Percentiles rank a stretch among this genome's conserved stretches.
phyloP scores from a whole-genome alignment of 1,284 basidiomycete genomes.

The Mycena citricolor region DNA sequence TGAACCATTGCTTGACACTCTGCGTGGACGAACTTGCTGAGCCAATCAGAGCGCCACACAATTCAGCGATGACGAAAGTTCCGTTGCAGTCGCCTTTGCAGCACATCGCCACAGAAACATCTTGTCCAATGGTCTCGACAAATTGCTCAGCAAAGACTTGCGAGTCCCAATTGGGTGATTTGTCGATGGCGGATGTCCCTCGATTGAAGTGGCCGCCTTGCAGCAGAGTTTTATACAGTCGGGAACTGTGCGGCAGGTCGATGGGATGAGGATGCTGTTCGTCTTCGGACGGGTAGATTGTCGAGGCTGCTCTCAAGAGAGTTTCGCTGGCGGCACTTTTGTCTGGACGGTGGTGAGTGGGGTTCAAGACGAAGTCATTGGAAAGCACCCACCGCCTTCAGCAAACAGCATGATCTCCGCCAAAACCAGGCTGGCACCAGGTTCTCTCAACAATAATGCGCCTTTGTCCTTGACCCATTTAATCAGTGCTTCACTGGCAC shows the following conservation, averaged over 20 bases:
- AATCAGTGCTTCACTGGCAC: slow-evolving; percentile 71
- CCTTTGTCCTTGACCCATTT: slow-evolving; percentile 64
- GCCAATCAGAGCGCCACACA: slow-evolving; percentile 65
- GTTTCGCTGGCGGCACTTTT: slow-evolving; percentile 62
- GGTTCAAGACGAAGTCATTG: background rate
- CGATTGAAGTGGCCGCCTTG: slow-evolving; percentile 88
- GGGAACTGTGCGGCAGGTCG: slow-evolving; percentile 76
- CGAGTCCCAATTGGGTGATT: slow-evolving; percentile 52
- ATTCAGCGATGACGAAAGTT: slow-evolving; percentile 76
- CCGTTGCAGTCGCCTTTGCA: slow-evolving; percentile 53
- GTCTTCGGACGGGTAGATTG: slow-evolving; percentile 55
- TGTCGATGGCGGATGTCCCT: slow-evolving; percentile 51
- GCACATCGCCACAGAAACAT: slow-evolving; percentile 60
- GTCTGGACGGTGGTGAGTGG: slow-evolving; percentile 44
- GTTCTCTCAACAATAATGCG: slow-evolving; percentile 62
- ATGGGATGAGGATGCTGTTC: slow-evolving; percentile 59
- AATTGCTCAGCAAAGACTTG: slow-evolving; percentile 58
- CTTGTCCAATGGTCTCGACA: slow-evolving; percentile 55
- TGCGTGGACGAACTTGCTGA: too few relatives aligned
- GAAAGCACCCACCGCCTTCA: slow-evolving; percentile 63
- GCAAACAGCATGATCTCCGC: slow-evolving; percentile 80
- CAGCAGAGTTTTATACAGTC: slow-evolving; percentile 82
- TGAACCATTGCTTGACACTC: slow-evolving; percentile 55
- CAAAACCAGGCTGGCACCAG: slow-evolving; percentile 75
- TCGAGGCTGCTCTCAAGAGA: slow-evolving; percentile 55